Evolutionary conservation across 176 grass and related monocot genomes (phyloP).

Genomic region (Oryza rufipogon): DNA sequence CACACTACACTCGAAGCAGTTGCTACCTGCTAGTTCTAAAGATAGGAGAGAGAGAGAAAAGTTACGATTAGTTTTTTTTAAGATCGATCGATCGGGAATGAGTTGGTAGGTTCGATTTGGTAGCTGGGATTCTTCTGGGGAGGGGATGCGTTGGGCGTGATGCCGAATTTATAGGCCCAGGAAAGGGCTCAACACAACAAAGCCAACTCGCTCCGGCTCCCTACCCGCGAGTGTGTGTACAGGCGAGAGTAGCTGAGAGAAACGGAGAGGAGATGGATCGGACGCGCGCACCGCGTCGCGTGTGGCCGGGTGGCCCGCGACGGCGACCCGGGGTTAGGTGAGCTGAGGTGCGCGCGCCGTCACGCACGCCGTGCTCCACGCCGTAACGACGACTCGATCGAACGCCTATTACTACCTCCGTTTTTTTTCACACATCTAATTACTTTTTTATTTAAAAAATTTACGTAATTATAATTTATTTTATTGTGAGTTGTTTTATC

Average conservation of each 20-base stretch:
- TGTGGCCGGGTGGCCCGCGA: background rate
- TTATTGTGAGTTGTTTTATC: too few relatives aligned
- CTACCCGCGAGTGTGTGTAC: too few relatives aligned
- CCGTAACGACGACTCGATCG: background rate
- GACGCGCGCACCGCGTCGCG: background rate
- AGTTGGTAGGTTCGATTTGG: conserved; percentile 49
- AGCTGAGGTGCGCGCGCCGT: background rate
- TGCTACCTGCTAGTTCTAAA: background rate
- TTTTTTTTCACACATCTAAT: too few relatives aligned
- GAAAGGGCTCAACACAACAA: background rate
- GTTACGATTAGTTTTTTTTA: conserved; percentile 13
- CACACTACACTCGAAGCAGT: background rate
- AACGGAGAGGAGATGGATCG: background rate
- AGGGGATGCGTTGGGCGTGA: background rate
- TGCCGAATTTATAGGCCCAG: conserved; percentile 42
- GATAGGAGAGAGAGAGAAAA: background rate
- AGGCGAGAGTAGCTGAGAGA: background rate
- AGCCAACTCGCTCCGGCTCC: background rate
- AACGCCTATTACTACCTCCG: background rate
- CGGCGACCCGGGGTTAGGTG: conserved; percentile 44
- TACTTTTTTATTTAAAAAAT: too few relatives aligned
- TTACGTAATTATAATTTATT: too few relatives aligned
- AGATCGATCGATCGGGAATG: background rate
- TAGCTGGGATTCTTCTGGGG: conserved; percentile 44
- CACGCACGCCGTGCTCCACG: background rate